phyloP scores from a whole-genome alignment of 2,329 filamentous ascomycete species.

The Microsporum canis region DNA sequence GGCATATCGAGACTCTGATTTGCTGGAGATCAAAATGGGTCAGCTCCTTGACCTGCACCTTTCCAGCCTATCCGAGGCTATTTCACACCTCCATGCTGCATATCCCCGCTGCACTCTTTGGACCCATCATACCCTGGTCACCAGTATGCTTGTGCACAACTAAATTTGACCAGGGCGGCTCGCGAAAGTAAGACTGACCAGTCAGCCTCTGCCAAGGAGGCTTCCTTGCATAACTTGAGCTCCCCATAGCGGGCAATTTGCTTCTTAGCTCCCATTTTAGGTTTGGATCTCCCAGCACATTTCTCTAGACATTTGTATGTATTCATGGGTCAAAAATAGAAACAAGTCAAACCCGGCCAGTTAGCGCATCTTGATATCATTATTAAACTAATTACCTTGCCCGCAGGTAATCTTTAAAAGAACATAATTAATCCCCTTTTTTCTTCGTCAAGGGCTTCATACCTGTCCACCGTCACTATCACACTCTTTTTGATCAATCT shows the following conservation, averaged over 20 bases:
- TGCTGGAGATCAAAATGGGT: neutral
- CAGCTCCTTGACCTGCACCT: neutral
- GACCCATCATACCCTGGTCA: neutral
- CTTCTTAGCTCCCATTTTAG: neutral
- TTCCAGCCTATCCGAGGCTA: conserved; percentile 4
- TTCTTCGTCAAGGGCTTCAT: neutral
- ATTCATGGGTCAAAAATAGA: conserved; percentile 7
- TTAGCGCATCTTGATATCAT: conserved; percentile 1
- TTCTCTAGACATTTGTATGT: neutral
- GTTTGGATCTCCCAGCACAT: neutral
- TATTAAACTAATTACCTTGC: conserved; percentile 1
- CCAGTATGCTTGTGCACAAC: conserved; percentile 6
- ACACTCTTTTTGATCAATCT: neutral
- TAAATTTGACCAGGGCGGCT: conserved; percentile 6
- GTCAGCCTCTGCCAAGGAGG: neutral
- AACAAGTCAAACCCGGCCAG: neutral
- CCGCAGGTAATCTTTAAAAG: conserved; percentile 2
- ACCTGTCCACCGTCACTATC: conserved; percentile 2
- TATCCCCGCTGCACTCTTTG: neutral
- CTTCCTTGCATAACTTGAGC: conserved; percentile 3
- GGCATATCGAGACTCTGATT: neutral
- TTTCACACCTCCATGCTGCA: neutral
- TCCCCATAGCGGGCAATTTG: neutral
- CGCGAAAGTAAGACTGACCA: conserved; percentile 12
- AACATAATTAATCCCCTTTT: conserved; percentile 6